Evolutionary conservation across 1,139 yeast genomes (phyloP).

Genomic region (Nadsonia starkeyi-henricii): DNA sequence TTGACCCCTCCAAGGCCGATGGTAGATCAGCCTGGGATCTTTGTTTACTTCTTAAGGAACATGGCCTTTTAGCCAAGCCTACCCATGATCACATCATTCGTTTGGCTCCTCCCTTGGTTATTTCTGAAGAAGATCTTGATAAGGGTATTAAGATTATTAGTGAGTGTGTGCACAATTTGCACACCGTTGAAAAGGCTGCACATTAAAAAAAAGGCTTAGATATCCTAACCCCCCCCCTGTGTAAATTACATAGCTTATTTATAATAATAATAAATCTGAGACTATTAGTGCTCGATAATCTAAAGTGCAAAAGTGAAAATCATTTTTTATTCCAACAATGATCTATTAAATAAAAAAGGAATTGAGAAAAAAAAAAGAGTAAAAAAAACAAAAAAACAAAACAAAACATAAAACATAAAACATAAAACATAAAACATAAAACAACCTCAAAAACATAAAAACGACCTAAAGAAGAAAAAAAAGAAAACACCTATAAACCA

Average conservation of each 20-base stretch:
- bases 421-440: neutral
- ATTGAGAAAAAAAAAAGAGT: no score
- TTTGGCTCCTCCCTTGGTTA: constrained; percentile 90
- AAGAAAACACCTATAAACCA: neutral
- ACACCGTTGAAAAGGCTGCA: constrained; percentile 29
- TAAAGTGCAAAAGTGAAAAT: no score
- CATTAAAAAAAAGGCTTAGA: no score
- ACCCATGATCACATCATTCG: constrained; percentile 93
- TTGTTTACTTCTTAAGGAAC: constrained; percentile 75
- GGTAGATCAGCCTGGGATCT: constrained; percentile 96
- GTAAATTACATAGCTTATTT: no score
- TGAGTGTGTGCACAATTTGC: constrained; percentile 44
- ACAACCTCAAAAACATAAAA: neutral
- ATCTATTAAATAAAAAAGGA: no score
- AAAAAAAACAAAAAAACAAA: neutral
- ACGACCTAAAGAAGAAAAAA: neutral
- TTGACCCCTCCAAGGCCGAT: constrained; percentile 69
- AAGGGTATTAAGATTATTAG: constrained; percentile 69
- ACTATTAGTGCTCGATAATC: no score
- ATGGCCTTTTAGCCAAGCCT: constrained; percentile 90
- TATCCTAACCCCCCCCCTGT: no score
- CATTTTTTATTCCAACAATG: no score
- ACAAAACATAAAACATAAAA: neutral
- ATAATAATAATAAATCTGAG: no score
- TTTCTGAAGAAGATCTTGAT: constrained; percentile 70